Evolutionary conservation across 169 alveolate genomes (phyloP).

Genomic region (Pseudocohnilembus persalinus): DNA sequence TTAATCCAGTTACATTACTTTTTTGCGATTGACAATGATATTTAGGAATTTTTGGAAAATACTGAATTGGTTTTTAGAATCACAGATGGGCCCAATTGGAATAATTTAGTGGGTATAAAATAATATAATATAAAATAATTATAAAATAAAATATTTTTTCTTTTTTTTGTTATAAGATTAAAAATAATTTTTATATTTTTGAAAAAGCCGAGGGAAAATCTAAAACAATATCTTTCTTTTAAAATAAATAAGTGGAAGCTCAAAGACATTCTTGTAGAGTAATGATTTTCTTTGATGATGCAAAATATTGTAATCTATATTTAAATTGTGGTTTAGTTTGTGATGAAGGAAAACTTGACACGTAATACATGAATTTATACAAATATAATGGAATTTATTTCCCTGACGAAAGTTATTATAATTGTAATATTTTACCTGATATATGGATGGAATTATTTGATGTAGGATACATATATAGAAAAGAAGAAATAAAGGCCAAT

Average conservation of each 20-base stretch:
- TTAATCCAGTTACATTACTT: slow-evolving; percentile 57
- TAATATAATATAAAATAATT: too few species aligned
- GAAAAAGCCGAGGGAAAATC: slow-evolving; percentile 53
- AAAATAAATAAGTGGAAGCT: slow-evolving; percentile 35
- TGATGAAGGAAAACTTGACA: slow-evolving; percentile 50
- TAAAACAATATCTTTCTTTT: slow-evolving; percentile 54
- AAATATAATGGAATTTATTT: slow-evolving; percentile 55
- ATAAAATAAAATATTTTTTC: too few species aligned
- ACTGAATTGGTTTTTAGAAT: slow-evolving; percentile 62
- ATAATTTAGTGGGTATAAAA: slow-evolving; percentile 34
- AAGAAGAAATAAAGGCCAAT: neutral
- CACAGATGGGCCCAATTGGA: slow-evolving; percentile 63
- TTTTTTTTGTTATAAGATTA: too few species aligned
- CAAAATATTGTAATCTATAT: slow-evolving; percentile 40
- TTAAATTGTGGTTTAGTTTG: slow-evolving; percentile 55
- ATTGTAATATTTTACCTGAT: slow-evolving; percentile 62
- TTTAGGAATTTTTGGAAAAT: slow-evolving; percentile 47
- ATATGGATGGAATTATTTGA: slow-evolving; percentile 62
- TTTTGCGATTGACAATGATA: slow-evolving; percentile 48
- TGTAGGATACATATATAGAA: neutral
- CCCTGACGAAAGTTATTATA: slow-evolving; percentile 66
- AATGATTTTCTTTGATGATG: slow-evolving; percentile 60
- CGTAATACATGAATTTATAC: slow-evolving; percentile 56
- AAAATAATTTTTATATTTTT: too few species aligned
- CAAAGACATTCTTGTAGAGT: slow-evolving; percentile 42